phyloP scores from a whole-genome alignment of 23 red algal genomes.

The Gracilaria gracilis region DNA sequence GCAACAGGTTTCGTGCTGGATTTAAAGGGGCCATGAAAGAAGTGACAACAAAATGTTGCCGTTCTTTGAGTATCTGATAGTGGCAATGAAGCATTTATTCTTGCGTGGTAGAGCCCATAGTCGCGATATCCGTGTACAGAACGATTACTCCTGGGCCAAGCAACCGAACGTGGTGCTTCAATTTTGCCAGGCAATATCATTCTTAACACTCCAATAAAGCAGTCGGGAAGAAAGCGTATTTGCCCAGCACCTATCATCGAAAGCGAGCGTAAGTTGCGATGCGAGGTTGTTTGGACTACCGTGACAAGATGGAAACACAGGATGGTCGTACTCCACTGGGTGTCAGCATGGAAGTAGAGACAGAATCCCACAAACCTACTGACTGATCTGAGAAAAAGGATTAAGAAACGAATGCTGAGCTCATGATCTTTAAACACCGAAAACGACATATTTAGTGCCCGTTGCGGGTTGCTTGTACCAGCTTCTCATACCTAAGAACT shows the following conservation, averaged over 20 bases:
- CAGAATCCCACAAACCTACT: neutral
- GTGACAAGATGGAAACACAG: neutral
- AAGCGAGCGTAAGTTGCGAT: neutral
- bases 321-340: neutral
- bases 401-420: neutral
- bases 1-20: neutral
- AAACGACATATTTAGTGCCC: neutral
- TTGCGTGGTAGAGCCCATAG: neutral
- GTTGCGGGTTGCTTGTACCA: constrained; percentile 1
- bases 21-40: neutral
- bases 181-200: neutral
- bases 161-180: neutral
- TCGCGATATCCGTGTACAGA: neutral
- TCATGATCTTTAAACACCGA: neutral
- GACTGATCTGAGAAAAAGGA: neutral
- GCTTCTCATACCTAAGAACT: constrained; percentile 79
- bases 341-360: neutral
- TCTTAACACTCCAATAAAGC: neutral
- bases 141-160: neutral
- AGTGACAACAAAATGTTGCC: neutral
- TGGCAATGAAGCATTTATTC: neutral
- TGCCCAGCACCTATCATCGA: neutral
- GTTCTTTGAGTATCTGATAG: neutral
- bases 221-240: neutral
- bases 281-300: neutral